Evolutionary conservation across 306 rosid species (phyloP).

Genomic region (Mucuna pruriens): DNA sequence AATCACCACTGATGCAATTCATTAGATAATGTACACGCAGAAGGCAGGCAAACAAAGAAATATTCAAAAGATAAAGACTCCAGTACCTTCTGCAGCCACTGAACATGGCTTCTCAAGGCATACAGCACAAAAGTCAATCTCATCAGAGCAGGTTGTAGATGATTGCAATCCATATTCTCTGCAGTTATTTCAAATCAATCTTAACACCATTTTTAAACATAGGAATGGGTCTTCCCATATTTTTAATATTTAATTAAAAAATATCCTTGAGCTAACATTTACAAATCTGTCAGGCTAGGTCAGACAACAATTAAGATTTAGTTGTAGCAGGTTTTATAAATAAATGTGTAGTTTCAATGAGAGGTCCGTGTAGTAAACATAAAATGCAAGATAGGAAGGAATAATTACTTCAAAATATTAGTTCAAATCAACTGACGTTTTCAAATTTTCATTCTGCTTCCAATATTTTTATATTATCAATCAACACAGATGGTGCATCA

Average conservation of each 20-base stretch:
- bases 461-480: background rate
- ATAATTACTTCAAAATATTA: background rate
- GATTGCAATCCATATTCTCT: conserved; percentile 87
- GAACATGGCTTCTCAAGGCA: conserved; percentile 94
- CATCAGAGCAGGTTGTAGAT: conserved; percentile 60
- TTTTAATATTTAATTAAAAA: background rate
- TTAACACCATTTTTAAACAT: conserved; percentile 35
- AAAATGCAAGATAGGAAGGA: background rate
- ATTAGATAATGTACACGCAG: background rate
- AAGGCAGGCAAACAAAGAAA: background rate
- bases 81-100: conserved; percentile 88
- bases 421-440: background rate
- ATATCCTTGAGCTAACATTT: background rate
- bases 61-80: conserved; percentile 24
- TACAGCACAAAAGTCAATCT: conserved; percentile 82
- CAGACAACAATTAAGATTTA: background rate
- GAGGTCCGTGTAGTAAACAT: background rate
- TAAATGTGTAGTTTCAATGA: background rate
- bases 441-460: background rate
- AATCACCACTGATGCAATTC: background rate
- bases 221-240: background rate
- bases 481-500: background rate
- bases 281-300: background rate
- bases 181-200: conserved; percentile 49
- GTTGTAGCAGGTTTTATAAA: conserved; percentile 2